A percentile compares a stretch with the other conserved stretches of the same genome.
phyloP scores from a whole-genome alignment of 768 basidiomycete genomes.

The Mycena rebaudengoi region DNA sequence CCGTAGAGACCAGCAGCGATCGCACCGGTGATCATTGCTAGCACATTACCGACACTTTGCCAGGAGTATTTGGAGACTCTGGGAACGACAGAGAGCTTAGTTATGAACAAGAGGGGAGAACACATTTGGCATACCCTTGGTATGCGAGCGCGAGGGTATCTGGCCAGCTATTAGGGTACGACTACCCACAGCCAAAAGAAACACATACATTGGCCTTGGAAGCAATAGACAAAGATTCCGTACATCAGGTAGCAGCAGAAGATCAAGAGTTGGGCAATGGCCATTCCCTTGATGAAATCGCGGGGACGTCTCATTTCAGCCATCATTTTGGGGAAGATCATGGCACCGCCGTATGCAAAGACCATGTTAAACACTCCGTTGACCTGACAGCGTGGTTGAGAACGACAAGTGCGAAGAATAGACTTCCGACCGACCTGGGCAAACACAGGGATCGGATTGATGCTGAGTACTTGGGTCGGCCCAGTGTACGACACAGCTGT shows the following conservation, averaged over 20 bases:
- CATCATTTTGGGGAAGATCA: constrained; percentile 14
- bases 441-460: constrained; percentile 11
- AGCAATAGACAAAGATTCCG: constrained; percentile 12
- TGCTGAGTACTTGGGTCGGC: constrained; percentile 10
- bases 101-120: background rate
- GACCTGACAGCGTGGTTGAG: constrained; percentile 7
- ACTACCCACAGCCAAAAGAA: constrained; percentile 1
- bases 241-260: constrained; percentile 6
- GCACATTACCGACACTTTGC: constrained; percentile 5
- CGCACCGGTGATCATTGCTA: constrained; percentile 10
- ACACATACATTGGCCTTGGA: constrained; percentile 11
- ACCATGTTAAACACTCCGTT: constrained; percentile 14
- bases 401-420: constrained; percentile 7
- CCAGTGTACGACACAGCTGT: constrained; percentile 8
- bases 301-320: constrained; percentile 15
- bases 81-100: constrained; percentile 4
- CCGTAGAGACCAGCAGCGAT: constrained; percentile 13
- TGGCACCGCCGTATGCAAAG: constrained; percentile 13
- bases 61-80: constrained; percentile 7
- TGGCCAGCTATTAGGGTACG: background rate
- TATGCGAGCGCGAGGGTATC: constrained; percentile 10
- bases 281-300: constrained; percentile 18
- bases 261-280: constrained; percentile 4
- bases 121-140: constrained; percentile 9
- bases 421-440: constrained; percentile 5